These are phyloP conservation scores for Eucalyptus tenuipes DNA, from an alignment of 345 rosid genomes.

Conservation along the genomic window DNA sequence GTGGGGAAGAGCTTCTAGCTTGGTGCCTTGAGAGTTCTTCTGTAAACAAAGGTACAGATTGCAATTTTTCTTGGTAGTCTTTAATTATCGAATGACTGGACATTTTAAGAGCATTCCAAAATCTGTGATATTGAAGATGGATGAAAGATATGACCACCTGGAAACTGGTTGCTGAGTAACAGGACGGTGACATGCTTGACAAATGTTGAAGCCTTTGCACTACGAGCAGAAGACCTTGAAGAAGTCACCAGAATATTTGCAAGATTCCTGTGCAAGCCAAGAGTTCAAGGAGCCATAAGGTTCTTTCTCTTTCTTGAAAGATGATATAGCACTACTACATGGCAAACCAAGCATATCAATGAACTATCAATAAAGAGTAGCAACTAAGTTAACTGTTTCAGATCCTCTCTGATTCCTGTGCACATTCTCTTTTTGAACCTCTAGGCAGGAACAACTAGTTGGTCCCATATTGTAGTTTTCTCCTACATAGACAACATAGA, in stretches of 20 bases:
- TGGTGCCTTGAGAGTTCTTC: slow-evolving; percentile 86
- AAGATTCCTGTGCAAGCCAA: slow-evolving; percentile 43
- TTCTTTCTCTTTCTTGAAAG: not conserved
- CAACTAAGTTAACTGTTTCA: not conserved
- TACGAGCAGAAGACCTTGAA: slow-evolving; percentile 73
- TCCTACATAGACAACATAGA: not conserved
- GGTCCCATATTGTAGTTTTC: not conserved
- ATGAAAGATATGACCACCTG: slow-evolving; percentile 25
- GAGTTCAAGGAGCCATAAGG: slow-evolving; percentile 87
- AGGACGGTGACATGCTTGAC: slow-evolving; percentile 54
- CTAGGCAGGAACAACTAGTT: not conserved
- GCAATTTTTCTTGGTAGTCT: not conserved
- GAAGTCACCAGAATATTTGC: slow-evolving; percentile 65
- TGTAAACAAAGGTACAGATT: slow-evolving; percentile 33
- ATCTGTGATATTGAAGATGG: slow-evolving; percentile 27
- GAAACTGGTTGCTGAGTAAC: slow-evolving; percentile 35
- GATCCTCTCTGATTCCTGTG: not conserved
- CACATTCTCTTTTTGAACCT: not conserved
- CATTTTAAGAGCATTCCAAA: not conserved
- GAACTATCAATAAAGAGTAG: not conserved
- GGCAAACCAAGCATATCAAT: not conserved
- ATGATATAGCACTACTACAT: not conserved
- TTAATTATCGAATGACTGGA: not conserved
- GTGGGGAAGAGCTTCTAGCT: slow-evolving; percentile 83
- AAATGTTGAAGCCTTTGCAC: slow-evolving; percentile 81